Evolutionary conservation across 768 basidiomycete genomes (phyloP).

Genomic region (Pleurotus sapidus): DNA sequence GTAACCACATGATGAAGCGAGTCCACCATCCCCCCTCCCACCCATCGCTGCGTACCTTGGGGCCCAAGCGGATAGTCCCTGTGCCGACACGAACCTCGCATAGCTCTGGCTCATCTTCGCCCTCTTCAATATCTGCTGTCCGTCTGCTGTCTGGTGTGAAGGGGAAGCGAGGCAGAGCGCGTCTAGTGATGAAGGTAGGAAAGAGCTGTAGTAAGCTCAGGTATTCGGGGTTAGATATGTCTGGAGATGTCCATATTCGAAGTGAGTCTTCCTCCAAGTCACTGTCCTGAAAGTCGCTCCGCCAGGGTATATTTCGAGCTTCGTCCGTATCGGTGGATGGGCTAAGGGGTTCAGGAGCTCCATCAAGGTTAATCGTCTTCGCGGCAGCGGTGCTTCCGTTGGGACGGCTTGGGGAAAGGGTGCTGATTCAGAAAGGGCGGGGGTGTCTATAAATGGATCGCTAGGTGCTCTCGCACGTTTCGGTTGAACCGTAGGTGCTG

Average conservation of each 20-base stretch:
- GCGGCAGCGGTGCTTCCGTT: conserved; percentile 29
- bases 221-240: conserved; percentile 75
- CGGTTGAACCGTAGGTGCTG: conserved; percentile 41
- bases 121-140: conserved; percentile 66
- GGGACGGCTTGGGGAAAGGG: conserved; percentile 53
- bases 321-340: conserved; percentile 1
- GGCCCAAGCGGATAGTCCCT: conserved; percentile 79
- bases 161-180: conserved; percentile 73
- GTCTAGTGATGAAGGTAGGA: conserved; percentile 71
- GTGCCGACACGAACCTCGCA: conserved; percentile 72
- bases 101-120: conserved; percentile 51
- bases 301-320: conserved; percentile 12
- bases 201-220: conserved; percentile 67
- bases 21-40: conserved; percentile 83
- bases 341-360: conserved; percentile 21
- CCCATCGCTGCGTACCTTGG: conserved; percentile 53
- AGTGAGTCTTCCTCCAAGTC: conserved; percentile 44
- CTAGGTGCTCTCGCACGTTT: conserved; percentile 74
- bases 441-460: conserved; percentile 79
- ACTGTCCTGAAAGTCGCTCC: conserved; percentile 13
- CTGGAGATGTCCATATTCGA: conserved; percentile 80
- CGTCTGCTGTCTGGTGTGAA: conserved; percentile 29
- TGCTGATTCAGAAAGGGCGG: conserved; percentile 51
- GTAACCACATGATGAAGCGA: conserved; percentile 77
- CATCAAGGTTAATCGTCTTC: conserved; percentile 17